Evolutionary conservation across 2,329 filamentous ascomycete genomes (phyloP).

Genomic region (Ceratocystis destructans): DNA sequence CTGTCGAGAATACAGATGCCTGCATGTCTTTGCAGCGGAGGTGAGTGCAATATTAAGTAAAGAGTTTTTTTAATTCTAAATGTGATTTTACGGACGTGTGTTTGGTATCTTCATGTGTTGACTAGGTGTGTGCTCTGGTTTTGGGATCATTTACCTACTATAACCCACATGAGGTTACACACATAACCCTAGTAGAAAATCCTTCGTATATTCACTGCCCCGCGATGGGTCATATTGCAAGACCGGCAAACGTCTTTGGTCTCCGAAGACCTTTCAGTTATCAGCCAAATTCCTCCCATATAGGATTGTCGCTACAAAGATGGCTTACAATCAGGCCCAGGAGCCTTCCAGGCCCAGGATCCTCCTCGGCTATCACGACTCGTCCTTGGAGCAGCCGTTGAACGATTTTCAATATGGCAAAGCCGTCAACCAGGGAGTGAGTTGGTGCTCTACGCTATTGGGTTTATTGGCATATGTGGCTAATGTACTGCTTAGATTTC

Average conservation of each 20-base stretch:
- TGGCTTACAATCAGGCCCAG: slow-evolving; percentile 9
- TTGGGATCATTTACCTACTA: not conserved
- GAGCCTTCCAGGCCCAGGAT: slow-evolving; percentile 10
- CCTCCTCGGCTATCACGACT: slow-evolving; percentile 54
- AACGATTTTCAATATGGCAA: slow-evolving; percentile 51
- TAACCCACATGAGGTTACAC: not conserved
- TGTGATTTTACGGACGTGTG: no score
- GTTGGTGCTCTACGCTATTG: slow-evolving; percentile 24
- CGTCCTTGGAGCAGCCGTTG: slow-evolving; percentile 44
- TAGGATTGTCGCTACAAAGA: not conserved
- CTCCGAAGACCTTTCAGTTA: not conserved
- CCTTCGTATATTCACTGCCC: not conserved
- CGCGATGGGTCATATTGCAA: not conserved
- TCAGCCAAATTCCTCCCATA: not conserved
- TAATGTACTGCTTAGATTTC: slow-evolving; percentile 45
- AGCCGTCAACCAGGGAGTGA: slow-evolving; percentile 55
- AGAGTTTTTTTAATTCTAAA: no score
- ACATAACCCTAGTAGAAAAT: slow-evolving; percentile 9
- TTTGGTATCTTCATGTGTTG: no score
- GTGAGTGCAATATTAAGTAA: no score
- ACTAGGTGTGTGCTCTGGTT: no score
- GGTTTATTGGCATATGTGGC: not conserved
- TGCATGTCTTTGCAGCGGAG: no score
- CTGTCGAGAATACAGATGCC: not conserved
- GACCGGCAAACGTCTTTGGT: not conserved